phyloP scores from a whole-genome alignment of 192 early-diverging fungal genomes.

The Chytriomyces sp. region DNA sequence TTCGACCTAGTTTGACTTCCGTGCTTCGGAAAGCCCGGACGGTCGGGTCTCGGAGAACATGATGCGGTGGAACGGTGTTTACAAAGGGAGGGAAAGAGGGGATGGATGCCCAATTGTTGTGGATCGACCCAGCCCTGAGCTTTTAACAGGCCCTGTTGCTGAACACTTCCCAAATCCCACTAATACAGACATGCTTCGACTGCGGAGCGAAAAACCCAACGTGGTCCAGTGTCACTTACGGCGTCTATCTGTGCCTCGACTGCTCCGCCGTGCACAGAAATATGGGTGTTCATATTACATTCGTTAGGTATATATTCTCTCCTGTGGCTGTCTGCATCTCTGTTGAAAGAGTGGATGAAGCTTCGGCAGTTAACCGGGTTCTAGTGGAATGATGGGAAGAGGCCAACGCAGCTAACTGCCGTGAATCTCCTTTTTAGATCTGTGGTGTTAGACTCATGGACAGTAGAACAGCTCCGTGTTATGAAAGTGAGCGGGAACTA shows the following conservation, averaged over 20 bases:
- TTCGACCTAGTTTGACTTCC: too few species aligned
- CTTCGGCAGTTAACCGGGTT: too few species aligned
- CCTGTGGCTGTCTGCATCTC: conserved; percentile 8
- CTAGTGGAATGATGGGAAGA: too few species aligned
- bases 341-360: conserved; percentile 3
- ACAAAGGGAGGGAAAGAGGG: not conserved
- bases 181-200: conserved; percentile 83
- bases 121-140: too few species aligned
- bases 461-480: conserved; percentile 85
- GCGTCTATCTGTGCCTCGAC: conserved; percentile 94
- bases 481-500: conserved; percentile 89
- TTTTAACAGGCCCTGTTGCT: not conserved
- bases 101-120: not conserved
- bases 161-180: not conserved
- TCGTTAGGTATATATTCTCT: conserved; percentile 73
- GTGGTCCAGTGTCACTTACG: conserved; percentile 93
- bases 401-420: too few species aligned
- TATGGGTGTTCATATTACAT: conserved; percentile 96
- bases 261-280: conserved; percentile 95
- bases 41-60: not conserved
- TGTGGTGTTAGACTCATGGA: conserved; percentile 87
- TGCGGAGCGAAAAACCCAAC: conserved; percentile 93
- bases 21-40: not conserved
- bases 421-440: conserved; percentile 58
- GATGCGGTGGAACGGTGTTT: not conserved